These are phyloP conservation scores for Skeletonema tropicum DNA, from an alignment of 108 stramenopile genomes.

Conservation along the genomic window DNA sequence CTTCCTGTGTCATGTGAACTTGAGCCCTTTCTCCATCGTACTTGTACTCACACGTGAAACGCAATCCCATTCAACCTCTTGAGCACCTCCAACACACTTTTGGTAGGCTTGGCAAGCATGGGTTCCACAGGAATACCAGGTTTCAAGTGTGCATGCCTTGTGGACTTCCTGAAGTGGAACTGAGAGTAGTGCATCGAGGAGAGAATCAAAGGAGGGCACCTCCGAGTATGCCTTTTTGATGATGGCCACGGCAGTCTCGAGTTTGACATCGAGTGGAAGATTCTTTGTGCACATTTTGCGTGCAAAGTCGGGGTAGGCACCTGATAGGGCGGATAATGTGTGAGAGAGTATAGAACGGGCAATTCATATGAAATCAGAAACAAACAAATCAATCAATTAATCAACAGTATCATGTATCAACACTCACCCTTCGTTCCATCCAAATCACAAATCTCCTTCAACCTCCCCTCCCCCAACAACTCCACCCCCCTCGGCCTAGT, in stretches of 20 bases:
- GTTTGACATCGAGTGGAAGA: conserved; percentile 64
- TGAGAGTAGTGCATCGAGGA: conserved; percentile 84
- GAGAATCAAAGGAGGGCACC: conserved; percentile 88
- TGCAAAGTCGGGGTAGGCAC: conserved; percentile 55
- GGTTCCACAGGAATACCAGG: conserved; percentile 98
- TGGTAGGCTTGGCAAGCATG: conserved; percentile 98
- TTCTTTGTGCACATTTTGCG: conserved; percentile 43
- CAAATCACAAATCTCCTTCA: conserved; percentile 41
- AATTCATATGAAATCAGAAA: background rate
- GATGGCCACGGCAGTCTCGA: conserved; percentile 87
- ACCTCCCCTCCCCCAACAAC: conserved; percentile 29
- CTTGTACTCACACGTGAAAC: conserved; percentile 99
- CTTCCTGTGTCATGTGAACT: conserved; percentile 91
- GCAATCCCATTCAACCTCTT: conserved; percentile 88
- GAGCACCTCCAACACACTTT: conserved; percentile 93
- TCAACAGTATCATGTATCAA: background rate
- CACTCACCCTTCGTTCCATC: conserved; percentile 42
- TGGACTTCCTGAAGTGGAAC: conserved; percentile 80
- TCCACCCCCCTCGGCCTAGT: conserved; percentile 57
- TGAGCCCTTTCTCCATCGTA: conserved; percentile 99
- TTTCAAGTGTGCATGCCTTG: conserved; percentile 74
- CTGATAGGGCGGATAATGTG: conserved; percentile 11
- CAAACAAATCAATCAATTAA: background rate
- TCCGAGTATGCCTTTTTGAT: conserved; percentile 97
- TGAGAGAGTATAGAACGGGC: conserved; percentile 4